Percentiles rank a stretch among this genome's conserved stretches.
Evolutionary conservation across 345 rosid species (phyloP).

Genomic region (Kernera saxatilis): DNA sequence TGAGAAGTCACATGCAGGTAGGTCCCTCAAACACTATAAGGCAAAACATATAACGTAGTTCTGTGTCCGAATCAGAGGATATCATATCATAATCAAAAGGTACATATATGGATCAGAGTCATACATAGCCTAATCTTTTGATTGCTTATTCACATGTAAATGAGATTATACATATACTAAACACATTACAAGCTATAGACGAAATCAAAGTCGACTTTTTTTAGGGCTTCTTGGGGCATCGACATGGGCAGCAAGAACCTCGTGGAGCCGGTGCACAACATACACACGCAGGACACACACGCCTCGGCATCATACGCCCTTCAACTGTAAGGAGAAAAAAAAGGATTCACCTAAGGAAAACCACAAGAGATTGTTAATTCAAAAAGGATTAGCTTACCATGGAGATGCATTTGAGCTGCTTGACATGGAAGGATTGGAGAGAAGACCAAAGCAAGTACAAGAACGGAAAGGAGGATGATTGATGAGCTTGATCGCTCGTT

Average conservation of each 20-base stretch:
- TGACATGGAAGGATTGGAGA: slow-evolving; percentile 14
- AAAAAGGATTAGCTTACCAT: not conserved
- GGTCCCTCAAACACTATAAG: not conserved
- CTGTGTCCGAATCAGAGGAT: not conserved
- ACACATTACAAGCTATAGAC: not conserved
- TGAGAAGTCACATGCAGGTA: slow-evolving; percentile 9
- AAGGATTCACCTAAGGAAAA: not conserved
- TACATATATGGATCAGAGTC: too few relatives aligned
- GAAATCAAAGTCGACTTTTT: not conserved
- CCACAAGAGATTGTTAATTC: not conserved
- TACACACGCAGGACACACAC: slow-evolving; percentile 11
- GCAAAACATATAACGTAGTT: not conserved
- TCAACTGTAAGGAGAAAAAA: not conserved
- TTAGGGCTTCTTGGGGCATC: slow-evolving; percentile 1
- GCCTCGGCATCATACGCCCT: not conserved
- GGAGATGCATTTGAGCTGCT: slow-evolving; percentile 10
- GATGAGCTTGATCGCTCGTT: not conserved
- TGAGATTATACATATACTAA: not conserved
- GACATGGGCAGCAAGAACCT: slow-evolving; percentile 21
- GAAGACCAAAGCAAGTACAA: slow-evolving; percentile 6
- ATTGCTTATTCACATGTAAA: not conserved
- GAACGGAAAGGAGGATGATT: slow-evolving; percentile 5
- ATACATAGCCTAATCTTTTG: not conserved
- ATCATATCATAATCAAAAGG: not conserved
- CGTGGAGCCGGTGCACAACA: slow-evolving; percentile 25